phyloP scores from a whole-genome alignment of 2,329 filamentous ascomycete species.

The Macrophomina tecta region DNA sequence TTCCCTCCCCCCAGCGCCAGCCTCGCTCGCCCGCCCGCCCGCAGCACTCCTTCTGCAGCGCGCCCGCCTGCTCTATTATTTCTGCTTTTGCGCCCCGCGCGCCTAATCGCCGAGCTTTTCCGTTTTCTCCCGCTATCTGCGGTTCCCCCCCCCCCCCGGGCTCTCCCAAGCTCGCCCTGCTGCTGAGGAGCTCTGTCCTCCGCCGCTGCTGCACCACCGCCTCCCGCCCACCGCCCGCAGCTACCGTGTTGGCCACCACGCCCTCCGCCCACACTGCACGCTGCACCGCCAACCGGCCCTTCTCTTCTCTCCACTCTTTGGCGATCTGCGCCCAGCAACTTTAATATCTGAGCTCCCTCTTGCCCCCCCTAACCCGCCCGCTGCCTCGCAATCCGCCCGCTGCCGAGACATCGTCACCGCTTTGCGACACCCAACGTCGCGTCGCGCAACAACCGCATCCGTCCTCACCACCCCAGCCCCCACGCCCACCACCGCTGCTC shows the following conservation, averaged over 20 bases:
- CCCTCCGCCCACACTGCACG: conserved; percentile 22
- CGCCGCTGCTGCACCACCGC: conserved; percentile 2
- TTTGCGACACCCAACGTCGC: conserved; percentile 25
- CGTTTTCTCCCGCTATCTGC: conserved; percentile 23
- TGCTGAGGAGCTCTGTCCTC: conserved; percentile 23
- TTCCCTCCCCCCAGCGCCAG: neutral
- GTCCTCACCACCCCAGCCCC: conserved; percentile 30
- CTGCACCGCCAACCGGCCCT: conserved; percentile 27
- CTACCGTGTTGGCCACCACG: conserved; percentile 25
- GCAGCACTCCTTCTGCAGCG: conserved; percentile 4
- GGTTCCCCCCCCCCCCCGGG: neutral
- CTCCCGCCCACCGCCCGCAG: neutral
- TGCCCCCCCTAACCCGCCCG: conserved; percentile 16
- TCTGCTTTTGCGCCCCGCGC: neutral
- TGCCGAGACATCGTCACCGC: conserved; percentile 28
- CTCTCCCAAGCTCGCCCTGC: conserved; percentile 4
- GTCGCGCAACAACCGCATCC: conserved; percentile 26
- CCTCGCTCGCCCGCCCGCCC: neutral
- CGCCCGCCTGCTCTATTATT: conserved; percentile 2
- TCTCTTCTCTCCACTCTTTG: conserved; percentile 28
- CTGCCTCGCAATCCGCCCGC: conserved; percentile 25
- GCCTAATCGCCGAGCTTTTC: conserved; percentile 8
- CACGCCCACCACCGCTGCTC: conserved; percentile 37
- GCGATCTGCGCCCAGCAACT: conserved; percentile 27
- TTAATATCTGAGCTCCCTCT: conserved; percentile 28